Evolutionary conservation across 495 filamentous ascomycete genomes (phyloP).

Genomic region (Hypomontagnella monticulosa): DNA sequence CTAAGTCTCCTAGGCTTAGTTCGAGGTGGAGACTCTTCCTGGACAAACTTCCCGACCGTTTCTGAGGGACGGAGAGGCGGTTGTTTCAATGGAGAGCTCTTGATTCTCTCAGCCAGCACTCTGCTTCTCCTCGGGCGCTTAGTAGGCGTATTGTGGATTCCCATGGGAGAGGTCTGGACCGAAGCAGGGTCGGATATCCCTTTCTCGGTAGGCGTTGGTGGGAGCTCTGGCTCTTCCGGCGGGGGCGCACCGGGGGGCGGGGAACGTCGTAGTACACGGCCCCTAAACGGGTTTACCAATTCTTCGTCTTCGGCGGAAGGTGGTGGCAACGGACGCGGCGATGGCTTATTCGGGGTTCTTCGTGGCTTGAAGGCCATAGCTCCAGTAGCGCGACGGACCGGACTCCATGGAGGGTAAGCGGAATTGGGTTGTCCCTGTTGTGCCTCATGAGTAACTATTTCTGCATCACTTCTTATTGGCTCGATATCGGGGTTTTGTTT

Average conservation of each 20-base stretch:
- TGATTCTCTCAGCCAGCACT: constrained; percentile 51
- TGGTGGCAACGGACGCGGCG: constrained; percentile 52
- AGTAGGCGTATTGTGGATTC: constrained; percentile 64
- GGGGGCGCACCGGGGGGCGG: constrained; percentile 51
- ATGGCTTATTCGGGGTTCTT: constrained; percentile 47
- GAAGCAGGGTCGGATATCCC: constrained; percentile 63
- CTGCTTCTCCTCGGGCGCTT: constrained; percentile 52
- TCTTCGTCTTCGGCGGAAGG: constrained; percentile 57
- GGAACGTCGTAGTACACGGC: constrained; percentile 46
- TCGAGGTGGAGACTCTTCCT: constrained; percentile 23
- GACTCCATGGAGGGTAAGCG: constrained; percentile 21
- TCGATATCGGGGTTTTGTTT: not conserved
- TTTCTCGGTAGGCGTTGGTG: constrained; percentile 72
- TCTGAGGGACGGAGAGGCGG: constrained; percentile 46
- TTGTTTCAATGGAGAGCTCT: constrained; percentile 59
- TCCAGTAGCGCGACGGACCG: constrained; percentile 31
- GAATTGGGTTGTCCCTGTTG: constrained; percentile 17
- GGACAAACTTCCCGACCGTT: not conserved
- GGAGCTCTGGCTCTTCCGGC: constrained; percentile 70
- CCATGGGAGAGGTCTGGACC: constrained; percentile 59
- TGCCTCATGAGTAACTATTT: not conserved
- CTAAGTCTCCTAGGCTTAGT: constrained; percentile 7
- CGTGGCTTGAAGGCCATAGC: constrained; percentile 40
- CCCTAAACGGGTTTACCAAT: constrained; percentile 53
- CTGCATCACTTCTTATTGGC: constrained; percentile 12